phyloP scores from a whole-genome alignment of 2,329 filamentous ascomycete species.

The Penicillium sp. region DNA sequence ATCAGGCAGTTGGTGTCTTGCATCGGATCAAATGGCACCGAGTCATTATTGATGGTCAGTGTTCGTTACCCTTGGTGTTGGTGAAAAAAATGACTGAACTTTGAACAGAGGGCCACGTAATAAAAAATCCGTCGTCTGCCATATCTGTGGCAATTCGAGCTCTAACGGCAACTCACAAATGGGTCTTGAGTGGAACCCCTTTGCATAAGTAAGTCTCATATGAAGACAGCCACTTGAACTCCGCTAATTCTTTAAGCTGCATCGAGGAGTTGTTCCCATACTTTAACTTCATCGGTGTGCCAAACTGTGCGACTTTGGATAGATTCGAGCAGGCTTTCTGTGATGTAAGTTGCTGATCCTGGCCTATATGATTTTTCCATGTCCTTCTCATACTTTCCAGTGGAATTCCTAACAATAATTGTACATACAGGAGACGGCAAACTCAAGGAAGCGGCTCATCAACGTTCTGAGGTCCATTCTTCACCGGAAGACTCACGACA shows the following conservation, averaged over 20 bases:
- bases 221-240: background rate
- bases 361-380: background rate
- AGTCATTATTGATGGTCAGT: constrained; percentile 47
- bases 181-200: constrained; percentile 47
- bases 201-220: constrained; percentile 39
- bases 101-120: constrained; percentile 38
- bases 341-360: constrained; percentile 18
- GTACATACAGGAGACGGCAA: constrained; percentile 18
- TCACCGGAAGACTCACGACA: constrained; percentile 59
- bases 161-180: constrained; percentile 42
- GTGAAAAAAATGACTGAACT: background rate
- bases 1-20: constrained; percentile 35
- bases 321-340: constrained; percentile 34
- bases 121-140: constrained; percentile 42
- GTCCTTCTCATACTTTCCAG: background rate
- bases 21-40: constrained; percentile 43
- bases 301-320: constrained; percentile 28
- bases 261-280: constrained; percentile 46
- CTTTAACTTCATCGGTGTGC: constrained; percentile 43
- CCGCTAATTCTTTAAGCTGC: constrained; percentile 22
- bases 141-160: constrained; percentile 42
- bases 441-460: constrained; percentile 29
- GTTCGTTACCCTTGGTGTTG: background rate
- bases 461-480: constrained; percentile 49
- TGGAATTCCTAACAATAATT: constrained; percentile 1